Evolutionary conservation across 352 stramenopile genomes (phyloP).

Genomic region (Peronospora belbahrii): DNA sequence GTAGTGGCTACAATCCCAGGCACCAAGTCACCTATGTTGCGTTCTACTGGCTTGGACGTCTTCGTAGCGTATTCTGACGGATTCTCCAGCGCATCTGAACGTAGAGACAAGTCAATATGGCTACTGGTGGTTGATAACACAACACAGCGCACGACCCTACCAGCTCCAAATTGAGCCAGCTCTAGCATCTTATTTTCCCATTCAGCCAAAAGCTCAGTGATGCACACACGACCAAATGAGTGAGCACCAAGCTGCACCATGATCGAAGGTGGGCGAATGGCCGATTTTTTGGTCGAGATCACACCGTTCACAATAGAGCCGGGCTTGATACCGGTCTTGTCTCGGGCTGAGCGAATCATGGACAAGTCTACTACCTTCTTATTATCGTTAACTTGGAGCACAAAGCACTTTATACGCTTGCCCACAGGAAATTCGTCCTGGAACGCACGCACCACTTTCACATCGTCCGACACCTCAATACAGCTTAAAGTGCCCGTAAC

Average conservation of each 20-base stretch:
- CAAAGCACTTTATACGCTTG: constrained; percentile 58
- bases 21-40: constrained; percentile 78
- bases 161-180: constrained; percentile 51
- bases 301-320: constrained; percentile 62
- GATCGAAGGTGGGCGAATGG: constrained; percentile 66
- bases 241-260: constrained; percentile 80
- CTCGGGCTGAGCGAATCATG: constrained; percentile 32
- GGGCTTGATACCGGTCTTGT: constrained; percentile 30
- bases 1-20: constrained; percentile 90
- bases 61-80: constrained; percentile 50
- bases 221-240: constrained; percentile 70
- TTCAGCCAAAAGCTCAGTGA: constrained; percentile 64
- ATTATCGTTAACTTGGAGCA: constrained; percentile 59
- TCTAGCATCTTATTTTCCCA: constrained; percentile 72
- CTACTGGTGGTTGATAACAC: constrained; percentile 44
- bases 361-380: constrained; percentile 75
- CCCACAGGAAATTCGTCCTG: constrained; percentile 66
- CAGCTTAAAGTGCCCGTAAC: constrained; percentile 57
- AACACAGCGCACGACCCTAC: constrained; percentile 65
- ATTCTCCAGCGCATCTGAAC: constrained; percentile 45
- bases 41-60: constrained; percentile 17
- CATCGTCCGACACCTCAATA: constrained; percentile 61
- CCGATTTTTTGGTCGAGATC: constrained; percentile 64
- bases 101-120: constrained; percentile 74
- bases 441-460: constrained; percentile 49